Base-by-base conservation (phyloP, 1,284 basidiomycete genomes). In the Omphalotus olearius region DNA sequence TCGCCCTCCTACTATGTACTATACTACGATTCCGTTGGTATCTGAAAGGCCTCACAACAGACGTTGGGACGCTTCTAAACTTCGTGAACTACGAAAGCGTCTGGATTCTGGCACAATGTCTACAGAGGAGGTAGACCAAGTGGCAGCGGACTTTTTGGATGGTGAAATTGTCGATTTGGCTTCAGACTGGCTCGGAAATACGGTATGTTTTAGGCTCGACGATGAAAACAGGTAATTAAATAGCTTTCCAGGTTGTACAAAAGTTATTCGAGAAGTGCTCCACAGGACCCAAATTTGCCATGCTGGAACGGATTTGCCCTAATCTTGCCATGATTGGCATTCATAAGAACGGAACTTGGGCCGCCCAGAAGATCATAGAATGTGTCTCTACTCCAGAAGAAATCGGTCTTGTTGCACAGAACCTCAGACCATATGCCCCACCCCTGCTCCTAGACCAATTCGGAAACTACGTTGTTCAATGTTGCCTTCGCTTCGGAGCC, bases 321-420 rank as follows among this genome's bases (percentile, higher is more conserved):
- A 91, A 97, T 66, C 76, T 99, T 20, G 97, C 96, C 23, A 93
- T 93, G 80, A 97, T 98, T 59, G 97, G 97, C 45, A 94, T 96
- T 47, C 97, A 99, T 76, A 99, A 99, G 75, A 99, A 99, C 62
- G 97, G 97, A 37, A 99, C 97, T 0, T 99, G 97, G 97, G 96
- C 97, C 0, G 96, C 95, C 2, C 97, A 99, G 69, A 97, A 97
- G 78, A 96, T 98, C 64, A 98, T 99, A 59, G 95, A 98, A 71
- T 96, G 93, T 59, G 90, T 95, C 40, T 81, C 85, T 50, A 86
- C 81, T n/a, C 84, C 88, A 5, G 93, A 97, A 56, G 97, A 99
- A 67, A 80, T 93, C 51, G 77, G 76, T 2, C 70, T 98, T 35
- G 86, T 99, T 62, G 84, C 88, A 41, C 83, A 89, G 64, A 90